Percentiles rank a stretch among this genome's conserved stretches.
These are phyloP conservation scores for Aureobasidium mangrovei DNA, from an alignment of 2,329 filamentous ascomycete species.

Conservation along the genomic window DNA sequence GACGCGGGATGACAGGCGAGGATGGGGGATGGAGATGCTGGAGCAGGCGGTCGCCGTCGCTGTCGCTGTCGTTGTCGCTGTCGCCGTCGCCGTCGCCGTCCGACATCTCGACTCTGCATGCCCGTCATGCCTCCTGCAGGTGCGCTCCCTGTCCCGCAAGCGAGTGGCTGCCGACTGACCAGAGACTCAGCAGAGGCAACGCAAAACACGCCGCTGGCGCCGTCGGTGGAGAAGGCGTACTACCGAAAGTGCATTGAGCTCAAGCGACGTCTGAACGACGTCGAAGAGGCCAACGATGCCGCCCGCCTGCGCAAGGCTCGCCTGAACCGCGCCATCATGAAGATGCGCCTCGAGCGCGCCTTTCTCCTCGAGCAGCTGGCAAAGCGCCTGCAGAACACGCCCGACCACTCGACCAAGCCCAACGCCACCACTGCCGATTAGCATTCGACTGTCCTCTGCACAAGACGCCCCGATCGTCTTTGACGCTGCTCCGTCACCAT, in stretches of 20 bases:
- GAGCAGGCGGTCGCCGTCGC: too few relatives aligned
- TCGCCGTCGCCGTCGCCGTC: neutral
- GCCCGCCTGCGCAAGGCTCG: constrained; percentile 70
- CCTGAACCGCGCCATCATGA: constrained; percentile 77
- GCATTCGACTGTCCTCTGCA: too few relatives aligned
- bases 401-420: neutral
- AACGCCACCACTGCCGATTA: neutral
- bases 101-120: neutral
- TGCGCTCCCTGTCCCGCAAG: neutral
- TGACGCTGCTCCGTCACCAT: too few relatives aligned
- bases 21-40: too few relatives aligned
- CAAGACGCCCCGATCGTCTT: too few relatives aligned
- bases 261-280: constrained; percentile 81
- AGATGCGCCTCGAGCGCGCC: constrained; percentile 79
- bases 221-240: constrained; percentile 91
- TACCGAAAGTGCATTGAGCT: constrained; percentile 93
- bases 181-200: constrained; percentile 12
- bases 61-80: neutral
- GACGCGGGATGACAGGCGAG: too few relatives aligned
- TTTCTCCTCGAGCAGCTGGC: constrained; percentile 43
- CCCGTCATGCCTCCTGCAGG: constrained; percentile 6
- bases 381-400: constrained; percentile 23
- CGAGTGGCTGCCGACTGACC: neutral
- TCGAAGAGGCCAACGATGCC: constrained; percentile 84
- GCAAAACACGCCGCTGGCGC: constrained; percentile 50